Percentiles rank a stretch among this genome's conserved stretches.
Conservation (phyloP, 164 flowering plant species). For the Amborella trichopoda region DNA sequence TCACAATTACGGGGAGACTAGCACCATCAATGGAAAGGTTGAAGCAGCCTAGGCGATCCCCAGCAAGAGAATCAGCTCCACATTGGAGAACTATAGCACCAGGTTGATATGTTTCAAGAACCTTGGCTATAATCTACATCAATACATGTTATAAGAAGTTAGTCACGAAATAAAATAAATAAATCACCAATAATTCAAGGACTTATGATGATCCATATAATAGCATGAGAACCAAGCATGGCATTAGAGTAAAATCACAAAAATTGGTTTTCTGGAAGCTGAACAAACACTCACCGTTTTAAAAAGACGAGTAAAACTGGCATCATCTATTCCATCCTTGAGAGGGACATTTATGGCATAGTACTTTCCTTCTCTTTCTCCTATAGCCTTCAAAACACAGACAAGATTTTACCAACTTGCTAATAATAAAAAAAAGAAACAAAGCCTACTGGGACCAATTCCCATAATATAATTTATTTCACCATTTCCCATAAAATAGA, state of each 20-base stretch:
- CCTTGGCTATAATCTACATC: constrained; percentile 79
- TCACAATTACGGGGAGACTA: constrained; percentile 36
- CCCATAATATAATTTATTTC: too few species aligned
- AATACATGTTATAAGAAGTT: constrained; percentile 1
- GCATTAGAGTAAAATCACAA: constrained; percentile 1
- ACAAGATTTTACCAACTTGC: constrained; percentile 2
- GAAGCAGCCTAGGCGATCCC: constrained; percentile 97
- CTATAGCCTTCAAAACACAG: constrained; percentile 59
- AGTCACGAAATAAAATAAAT: too few species aligned
- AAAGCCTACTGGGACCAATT: too few species aligned
- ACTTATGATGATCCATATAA: not conserved
- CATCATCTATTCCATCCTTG: constrained; percentile 94
- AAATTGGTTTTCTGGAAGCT: not conserved
- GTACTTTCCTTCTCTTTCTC: constrained; percentile 92
- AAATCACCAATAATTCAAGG: too few species aligned
- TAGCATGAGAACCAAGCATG: not conserved
- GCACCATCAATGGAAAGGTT: constrained; percentile 98
- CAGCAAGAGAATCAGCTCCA: constrained; percentile 99
- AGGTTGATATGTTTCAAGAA: constrained; percentile 82
- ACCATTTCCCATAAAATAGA: too few species aligned
- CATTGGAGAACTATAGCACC: constrained; percentile 96
- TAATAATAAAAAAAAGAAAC: not conserved
- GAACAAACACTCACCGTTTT: constrained; percentile 51
- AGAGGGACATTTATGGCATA: constrained; percentile 97
- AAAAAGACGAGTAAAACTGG: constrained; percentile 82